Evolutionary conservation across 2,329 filamentous ascomycete genomes (phyloP), one percentile per base, ranked within the genome.

Genomic region (Periconia sp.): DNA sequence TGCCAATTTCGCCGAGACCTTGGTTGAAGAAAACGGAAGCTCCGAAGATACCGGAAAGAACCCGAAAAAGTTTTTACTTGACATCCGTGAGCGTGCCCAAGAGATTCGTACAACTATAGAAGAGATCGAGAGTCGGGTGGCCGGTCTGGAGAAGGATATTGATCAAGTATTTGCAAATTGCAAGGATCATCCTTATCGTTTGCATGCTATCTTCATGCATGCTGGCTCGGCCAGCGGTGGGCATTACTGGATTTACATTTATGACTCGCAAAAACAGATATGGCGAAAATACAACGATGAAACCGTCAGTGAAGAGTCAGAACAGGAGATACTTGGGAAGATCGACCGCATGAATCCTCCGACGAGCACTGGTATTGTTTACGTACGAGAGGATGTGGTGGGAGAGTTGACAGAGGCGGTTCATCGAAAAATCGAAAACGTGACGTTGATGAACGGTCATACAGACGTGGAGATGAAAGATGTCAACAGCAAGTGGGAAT

Each of bases 251-350:
- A 91, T 97, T 43, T 97, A 92, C 82, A 95, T 99, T 59, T 90
- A 87, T 67, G 94, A 97, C 76, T 96, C 96, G 72, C 83, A 87
- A 59, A 83, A 85, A 45, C 77, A 86, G 35, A 79, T 92, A 18
- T 99, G 94, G 92, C 87, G 92, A 53, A 91, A 90, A 67, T 99
- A 97, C 79, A 99, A 99, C 70, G 94, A 99, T 66, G 88, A 88
- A 50, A 82, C 82, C 15, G 92, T 99, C 20, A 87, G 84, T 2
- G 85, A 90, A 58, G 82, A 85, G 23, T 77, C 79, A 14, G 82
- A 90, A 8, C 60, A 71, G 15, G 83, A 88, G 47, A 90, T 96
- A 41, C 86, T 94, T 59, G 79, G 83, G 20, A 81, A 84, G 56
- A 80, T 90, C 46, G 85, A 84, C 55, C 82, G 78, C 11, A 72